Evolutionary conservation across 2,329 filamentous ascomycete species (phyloP).

Genomic region (Alternaria ventricosa): DNA sequence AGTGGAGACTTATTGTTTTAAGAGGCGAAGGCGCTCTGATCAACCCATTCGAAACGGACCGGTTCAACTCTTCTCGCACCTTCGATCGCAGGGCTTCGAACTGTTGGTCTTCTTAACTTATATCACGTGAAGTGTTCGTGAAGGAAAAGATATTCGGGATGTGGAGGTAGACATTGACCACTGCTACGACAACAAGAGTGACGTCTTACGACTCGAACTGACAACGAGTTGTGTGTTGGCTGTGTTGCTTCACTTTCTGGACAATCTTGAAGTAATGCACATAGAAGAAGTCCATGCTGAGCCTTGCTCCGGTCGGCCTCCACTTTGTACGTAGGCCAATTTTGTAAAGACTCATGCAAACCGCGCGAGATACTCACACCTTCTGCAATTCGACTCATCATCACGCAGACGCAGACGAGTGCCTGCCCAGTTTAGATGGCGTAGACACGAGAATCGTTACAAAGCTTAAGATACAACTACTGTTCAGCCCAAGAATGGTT

Average conservation of each 20-base stretch:
- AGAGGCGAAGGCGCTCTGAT: not conserved
- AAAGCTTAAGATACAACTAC: not conserved
- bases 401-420: too few relatives aligned
- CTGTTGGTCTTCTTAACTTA: not conserved
- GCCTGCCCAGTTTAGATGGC: not conserved
- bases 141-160: not conserved
- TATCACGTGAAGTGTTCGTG: not conserved
- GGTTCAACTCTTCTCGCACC: not conserved
- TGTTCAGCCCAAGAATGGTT: constrained; percentile 1
- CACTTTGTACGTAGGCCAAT: not conserved
- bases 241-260: not conserved
- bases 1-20: not conserved
- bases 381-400: not conserved
- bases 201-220: not conserved
- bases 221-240: not conserved
- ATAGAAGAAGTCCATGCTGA: not conserved
- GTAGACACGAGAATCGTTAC: not conserved
- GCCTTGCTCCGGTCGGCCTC: not conserved
- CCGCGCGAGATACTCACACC: not conserved
- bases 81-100: not conserved
- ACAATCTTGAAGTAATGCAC: not conserved
- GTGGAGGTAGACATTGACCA: not conserved
- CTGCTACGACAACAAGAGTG: not conserved
- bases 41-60: not conserved
- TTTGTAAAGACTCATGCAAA: too few relatives aligned